A percentile compares a stretch with the other conserved stretches of the same genome.
Conservation (phyloP, 345 rosid genomes). For the Passiflora organensis region DNA sequence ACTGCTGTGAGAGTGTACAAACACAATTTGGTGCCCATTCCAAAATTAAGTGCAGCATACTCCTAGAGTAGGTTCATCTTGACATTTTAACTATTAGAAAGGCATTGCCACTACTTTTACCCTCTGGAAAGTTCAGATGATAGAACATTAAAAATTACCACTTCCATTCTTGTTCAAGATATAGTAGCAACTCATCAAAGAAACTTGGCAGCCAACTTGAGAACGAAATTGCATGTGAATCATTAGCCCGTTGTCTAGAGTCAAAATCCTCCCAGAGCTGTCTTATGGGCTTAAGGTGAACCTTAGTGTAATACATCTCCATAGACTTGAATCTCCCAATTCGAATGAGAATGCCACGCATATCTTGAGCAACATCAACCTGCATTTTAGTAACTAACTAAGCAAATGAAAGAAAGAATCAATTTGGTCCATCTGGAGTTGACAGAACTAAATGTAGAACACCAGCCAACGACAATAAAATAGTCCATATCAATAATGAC, state of each 20-base stretch:
- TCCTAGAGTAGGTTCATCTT: constrained; percentile 4
- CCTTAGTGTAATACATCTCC: constrained; percentile 81
- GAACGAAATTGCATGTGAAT: constrained; percentile 43
- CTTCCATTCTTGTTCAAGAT: constrained; percentile 98
- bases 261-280: constrained; percentile 96
- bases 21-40: too few species aligned
- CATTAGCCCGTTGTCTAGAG: constrained; percentile 51
- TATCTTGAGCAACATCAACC: constrained; percentile 92
- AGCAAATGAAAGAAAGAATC: constrained; percentile 15
- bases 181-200: constrained; percentile 87
- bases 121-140: neutral
- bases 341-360: constrained; percentile 85
- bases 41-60: neutral
- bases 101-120: neutral
- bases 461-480: constrained; percentile 2
- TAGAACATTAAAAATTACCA: constrained; percentile 44
- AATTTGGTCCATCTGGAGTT: neutral
- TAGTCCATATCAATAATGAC: constrained; percentile 22
- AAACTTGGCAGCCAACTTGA: constrained; percentile 92
- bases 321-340: constrained; percentile 94
- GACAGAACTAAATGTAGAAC: neutral
- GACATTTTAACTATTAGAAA: constrained; percentile 10
- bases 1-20: too few species aligned
- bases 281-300: constrained; percentile 75
- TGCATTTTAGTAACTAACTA: constrained; percentile 20